Base-by-base conservation (phyloP, 805 yeast genomes). In the Sugiyamaella floridensis region DNA sequence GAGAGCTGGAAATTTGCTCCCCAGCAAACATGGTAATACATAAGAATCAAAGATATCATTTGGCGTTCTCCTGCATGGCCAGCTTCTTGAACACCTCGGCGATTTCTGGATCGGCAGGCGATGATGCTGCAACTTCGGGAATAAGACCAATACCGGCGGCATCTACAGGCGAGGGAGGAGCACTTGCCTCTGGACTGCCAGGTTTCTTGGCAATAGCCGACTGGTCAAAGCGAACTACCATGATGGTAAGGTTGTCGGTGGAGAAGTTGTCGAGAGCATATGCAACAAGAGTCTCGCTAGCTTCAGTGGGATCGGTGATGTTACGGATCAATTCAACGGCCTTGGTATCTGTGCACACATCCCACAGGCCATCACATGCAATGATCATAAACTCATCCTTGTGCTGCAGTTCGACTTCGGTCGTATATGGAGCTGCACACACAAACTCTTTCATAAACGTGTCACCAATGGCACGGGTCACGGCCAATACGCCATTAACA, bases 331-430 rank as follows among this genome's bases (percentile, higher is more conserved):
- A 67, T 52, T 83, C 83, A 53, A 93, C 86, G 0, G 98, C 98
- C 52, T 80, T 79, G 58, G 81, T 85, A 65, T 93, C 99, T 8
- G 82, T 76, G 49, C 90, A 77, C 4, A 92, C 97, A 67, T 92
- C 99, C 98, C 98, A 92, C 10, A 92, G 71, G 0, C 99, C 99
- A 68, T 92, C 99, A 67, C 98, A 93, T 0, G 97, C 98, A 54
- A 92, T 71, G 48, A 92, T 89, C 63, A 92, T 67, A 63, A 87
- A 88, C 60, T 85, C 85, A 66, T 90, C 97, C 10, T 71, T 73
- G 1, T 68, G 68, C 20, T 76, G 76, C 29, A 93, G 73, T 62
- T 83, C 89, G 1, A 95, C 89, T 45, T 89, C 81, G 0, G 98
- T 88, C 0, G 99, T 92, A 64, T 85, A 92, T 1, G 99, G 99